Evolutionary conservation across 352 stramenopile species (phyloP), one percentile per base, ranked within the genome.

Genomic region (Phytopythium delawarense): DNA sequence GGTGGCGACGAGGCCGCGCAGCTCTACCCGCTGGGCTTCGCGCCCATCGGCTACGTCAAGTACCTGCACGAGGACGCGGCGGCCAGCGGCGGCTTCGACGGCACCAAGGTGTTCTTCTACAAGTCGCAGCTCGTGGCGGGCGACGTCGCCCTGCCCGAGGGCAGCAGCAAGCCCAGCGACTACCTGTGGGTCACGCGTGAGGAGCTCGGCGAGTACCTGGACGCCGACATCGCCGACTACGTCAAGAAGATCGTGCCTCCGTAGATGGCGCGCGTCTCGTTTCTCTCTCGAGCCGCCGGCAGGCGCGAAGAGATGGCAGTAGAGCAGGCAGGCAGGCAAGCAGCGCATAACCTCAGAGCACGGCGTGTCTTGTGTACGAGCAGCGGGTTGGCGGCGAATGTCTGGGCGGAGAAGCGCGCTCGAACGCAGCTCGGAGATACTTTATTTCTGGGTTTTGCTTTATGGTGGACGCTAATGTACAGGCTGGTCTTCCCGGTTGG

Each of bases 61-160:
- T 88, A 89, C 68, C 51, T 78, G 64, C 83, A 94, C 73, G 73
- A 78, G 30, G 65, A 87, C 37, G 37, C 51, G 42, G 53, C 59
- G 66, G 61, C 67, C 53, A 64, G 15, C 48, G 48, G 51, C 34
- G 76, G 76, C 54, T 87, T 80, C 54, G 78, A 92, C 57, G 85
- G 85, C 63, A 94, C 85, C 44, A 94, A 94, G 66, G 72, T 94
- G 40, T 94, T 94, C 61, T 92, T 92, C 63, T 94, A 92, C 78
- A 94, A 94, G 71, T 81, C 85, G 30, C 82, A 94, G 74, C 61
- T 82, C 21, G 59, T 85, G 37, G 52, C 65, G 46, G 81, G 82
- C 68, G 76, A 90, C 51, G 80, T 91, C 63, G 48, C 69, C 13
- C 1, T 54, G 59, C 65, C 91, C 48, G 87, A 94, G 62, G 58